These are phyloP conservation scores for Myxozyma neotropica DNA, from an alignment of 805 yeast genomes.

Conservation along the genomic window DNA sequence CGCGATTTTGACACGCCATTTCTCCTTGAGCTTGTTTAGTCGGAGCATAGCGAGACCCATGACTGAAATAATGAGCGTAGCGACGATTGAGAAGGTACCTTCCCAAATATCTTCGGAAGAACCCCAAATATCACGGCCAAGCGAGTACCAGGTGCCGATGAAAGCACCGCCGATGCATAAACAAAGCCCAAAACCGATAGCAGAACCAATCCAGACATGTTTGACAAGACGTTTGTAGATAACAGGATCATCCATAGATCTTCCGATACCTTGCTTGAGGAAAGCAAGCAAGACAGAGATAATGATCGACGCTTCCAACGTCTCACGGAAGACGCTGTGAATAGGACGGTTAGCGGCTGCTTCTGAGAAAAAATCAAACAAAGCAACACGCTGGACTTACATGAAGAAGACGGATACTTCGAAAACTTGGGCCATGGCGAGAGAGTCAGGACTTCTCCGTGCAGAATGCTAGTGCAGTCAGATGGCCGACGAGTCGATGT, in stretches of 20 bases:
- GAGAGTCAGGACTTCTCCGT: constrained; percentile 8
- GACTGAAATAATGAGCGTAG: constrained; percentile 80
- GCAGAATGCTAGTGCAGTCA: neutral
- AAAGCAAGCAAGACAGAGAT: constrained; percentile 91
- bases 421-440: constrained; percentile 57
- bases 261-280: constrained; percentile 83
- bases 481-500: neutral
- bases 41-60: constrained; percentile 98
- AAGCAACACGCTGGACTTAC: constrained; percentile 20
- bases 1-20: constrained; percentile 96
- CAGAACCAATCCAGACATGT: constrained; percentile 89
- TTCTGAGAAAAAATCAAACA: neutral
- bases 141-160: constrained; percentile 87
- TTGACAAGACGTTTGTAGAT: constrained; percentile 63
- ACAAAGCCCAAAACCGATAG: constrained; percentile 75
- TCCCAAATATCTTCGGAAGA: constrained; percentile 94
- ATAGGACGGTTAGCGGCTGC: neutral
- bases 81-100: constrained; percentile 90
- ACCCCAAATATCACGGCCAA: constrained; percentile 82
- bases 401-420: constrained; percentile 44
- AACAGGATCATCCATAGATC: constrained; percentile 38
- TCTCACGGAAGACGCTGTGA: constrained; percentile 74
- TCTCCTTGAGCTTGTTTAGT: constrained; percentile 92
- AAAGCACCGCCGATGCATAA: constrained; percentile 85
- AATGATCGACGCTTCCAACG: constrained; percentile 88